Percentiles rank a stretch among this genome's conserved stretches.
Conservation (phyloP, 108 stramenopile genomes). For the Thalassiosira profunda region DNA sequence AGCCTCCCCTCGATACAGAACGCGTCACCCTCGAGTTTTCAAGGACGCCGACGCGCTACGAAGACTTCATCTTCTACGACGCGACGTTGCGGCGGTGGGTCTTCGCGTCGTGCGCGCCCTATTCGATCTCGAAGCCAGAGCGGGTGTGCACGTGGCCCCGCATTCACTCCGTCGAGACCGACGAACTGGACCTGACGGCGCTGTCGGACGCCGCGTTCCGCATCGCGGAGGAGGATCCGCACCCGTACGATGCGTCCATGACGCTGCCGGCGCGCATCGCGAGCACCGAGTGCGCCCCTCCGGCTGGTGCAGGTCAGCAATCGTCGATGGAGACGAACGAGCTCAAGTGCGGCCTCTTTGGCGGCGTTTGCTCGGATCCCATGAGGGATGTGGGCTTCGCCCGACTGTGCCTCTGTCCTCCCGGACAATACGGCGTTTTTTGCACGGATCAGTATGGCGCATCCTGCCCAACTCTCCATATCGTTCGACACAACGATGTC, state of each 20-base stretch:
- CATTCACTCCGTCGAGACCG: not conserved
- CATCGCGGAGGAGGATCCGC: not conserved
- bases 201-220: conserved; percentile 1
- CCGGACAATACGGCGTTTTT: not conserved
- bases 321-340: not conserved
- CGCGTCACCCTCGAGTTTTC: no score
- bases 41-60: not conserved
- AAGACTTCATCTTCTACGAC: not conserved
- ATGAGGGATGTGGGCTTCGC: not conserved
- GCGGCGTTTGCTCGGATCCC: conserved; percentile 1
- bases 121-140: not conserved
- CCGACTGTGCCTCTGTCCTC: not conserved
- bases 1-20: not conserved
- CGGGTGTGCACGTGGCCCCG: not conserved
- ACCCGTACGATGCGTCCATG: not conserved
- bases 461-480: not conserved
- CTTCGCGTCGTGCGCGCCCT: not conserved
- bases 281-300: not conserved
- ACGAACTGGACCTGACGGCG: not conserved
- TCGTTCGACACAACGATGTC: not conserved
- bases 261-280: not conserved
- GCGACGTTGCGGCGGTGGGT: not conserved
- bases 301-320: not conserved
- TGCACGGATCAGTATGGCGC: not conserved
- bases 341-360: not conserved